Evolutionary conservation across 164 flowering plant genomes (phyloP).

Genomic region (Amborella trichopoda): DNA sequence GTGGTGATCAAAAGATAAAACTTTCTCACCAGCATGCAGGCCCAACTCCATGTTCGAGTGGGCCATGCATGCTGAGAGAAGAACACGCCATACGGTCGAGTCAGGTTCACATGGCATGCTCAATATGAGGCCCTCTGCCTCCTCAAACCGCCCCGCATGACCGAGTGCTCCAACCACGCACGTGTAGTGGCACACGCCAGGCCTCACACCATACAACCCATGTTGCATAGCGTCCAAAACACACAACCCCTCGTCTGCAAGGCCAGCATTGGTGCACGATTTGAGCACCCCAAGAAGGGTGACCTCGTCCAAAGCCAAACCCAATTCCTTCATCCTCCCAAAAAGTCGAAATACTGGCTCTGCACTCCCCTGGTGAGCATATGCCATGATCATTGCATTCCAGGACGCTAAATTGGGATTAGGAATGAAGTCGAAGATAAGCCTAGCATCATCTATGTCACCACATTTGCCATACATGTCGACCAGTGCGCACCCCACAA

Average conservation of each 20-base stretch:
- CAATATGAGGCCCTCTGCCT: conserved; percentile 38
- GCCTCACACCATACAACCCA: conserved; percentile 30
- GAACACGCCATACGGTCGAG: conserved; percentile 52
- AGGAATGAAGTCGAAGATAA: conserved; percentile 24
- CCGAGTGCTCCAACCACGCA: conserved; percentile 57
- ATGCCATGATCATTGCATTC: conserved; percentile 57
- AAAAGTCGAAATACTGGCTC: conserved; percentile 29
- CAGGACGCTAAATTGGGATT: conserved; percentile 34
- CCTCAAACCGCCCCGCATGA: conserved; percentile 37
- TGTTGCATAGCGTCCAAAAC: conserved; percentile 47
- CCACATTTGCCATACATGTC: conserved; percentile 71
- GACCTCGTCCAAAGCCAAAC: conserved; percentile 38
- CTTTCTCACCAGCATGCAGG: too few species aligned
- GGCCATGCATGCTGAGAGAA: conserved; percentile 32
- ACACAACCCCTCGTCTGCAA: conserved; percentile 20
- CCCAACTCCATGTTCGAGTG: conserved; percentile 32
- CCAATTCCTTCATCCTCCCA: conserved; percentile 20
- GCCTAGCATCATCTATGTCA: conserved; percentile 36
- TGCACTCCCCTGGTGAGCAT: conserved; percentile 62
- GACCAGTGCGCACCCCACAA: conserved; percentile 45
- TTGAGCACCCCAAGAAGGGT: conserved; percentile 51
- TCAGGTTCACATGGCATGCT: conserved; percentile 62
- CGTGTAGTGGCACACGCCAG: conserved; percentile 57
- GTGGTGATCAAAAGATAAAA: too few species aligned
- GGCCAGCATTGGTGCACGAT: conserved; percentile 39